Conservation (phyloP, 2,329 filamentous ascomycete genomes). For the Fusarium sp. region DNA sequence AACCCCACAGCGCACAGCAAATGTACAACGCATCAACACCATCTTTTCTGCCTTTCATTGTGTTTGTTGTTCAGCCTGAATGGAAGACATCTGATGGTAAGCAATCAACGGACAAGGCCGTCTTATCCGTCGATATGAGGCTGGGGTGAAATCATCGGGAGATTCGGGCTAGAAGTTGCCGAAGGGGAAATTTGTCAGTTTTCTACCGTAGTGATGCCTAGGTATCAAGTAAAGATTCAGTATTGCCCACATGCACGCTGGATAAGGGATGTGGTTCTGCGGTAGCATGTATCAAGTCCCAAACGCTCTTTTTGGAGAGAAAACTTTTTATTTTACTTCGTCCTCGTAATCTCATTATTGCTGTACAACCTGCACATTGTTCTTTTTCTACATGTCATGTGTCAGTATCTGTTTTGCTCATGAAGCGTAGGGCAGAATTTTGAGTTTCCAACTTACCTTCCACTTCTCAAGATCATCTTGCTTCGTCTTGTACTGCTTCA, state of each 20-base stretch:
- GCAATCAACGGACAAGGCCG: constrained; percentile 6
- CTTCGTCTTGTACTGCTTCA: constrained; percentile 96
- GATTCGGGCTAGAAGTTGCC: background rate
- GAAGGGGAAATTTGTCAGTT: background rate
- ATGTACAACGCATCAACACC: constrained; percentile 65
- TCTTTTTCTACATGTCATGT: constrained; percentile 77
- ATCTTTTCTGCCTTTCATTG: constrained; percentile 37
- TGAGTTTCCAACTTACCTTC: constrained; percentile 77
- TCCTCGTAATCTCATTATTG: constrained; percentile 62
- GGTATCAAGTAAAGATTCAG: constrained; percentile 11
- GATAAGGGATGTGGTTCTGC: background rate
- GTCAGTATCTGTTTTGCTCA: constrained; percentile 15
- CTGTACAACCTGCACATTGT: constrained; percentile 89
- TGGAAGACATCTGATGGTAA: constrained; percentile 5
- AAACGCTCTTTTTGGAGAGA: background rate
- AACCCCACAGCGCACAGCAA: constrained; percentile 52
- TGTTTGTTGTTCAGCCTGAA: constrained; percentile 35
- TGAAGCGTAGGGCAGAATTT: background rate
- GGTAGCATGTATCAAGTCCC: background rate
- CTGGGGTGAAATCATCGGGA: background rate
- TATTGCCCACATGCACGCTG: constrained; percentile 5
- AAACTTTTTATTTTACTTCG: constrained; percentile 36
- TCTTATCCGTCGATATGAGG: constrained; percentile 9
- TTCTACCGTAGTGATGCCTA: background rate
- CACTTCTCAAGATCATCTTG: constrained; percentile 97